A percentile compares a stretch with the other conserved stretches of the same genome.
phyloP scores from a whole-genome alignment of 2,329 filamentous ascomycete genomes.

The Neofusicoccum umdonicola region DNA sequence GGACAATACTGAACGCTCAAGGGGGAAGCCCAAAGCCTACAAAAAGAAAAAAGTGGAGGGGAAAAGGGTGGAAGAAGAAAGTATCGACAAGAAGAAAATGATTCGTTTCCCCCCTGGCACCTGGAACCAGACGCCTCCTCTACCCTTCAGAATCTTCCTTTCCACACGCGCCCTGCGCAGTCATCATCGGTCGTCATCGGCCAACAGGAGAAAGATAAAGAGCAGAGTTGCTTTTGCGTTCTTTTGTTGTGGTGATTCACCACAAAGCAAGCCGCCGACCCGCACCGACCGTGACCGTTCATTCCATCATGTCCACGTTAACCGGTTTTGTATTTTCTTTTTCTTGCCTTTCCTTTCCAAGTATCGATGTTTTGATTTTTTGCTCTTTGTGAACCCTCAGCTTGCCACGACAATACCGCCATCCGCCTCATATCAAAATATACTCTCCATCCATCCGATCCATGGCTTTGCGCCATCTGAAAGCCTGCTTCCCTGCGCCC shows the following conservation, averaged over 20 bases:
- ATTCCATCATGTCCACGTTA: conserved; percentile 12
- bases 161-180: background rate
- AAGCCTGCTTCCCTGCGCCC: conserved; percentile 38
- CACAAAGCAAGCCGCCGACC: background rate
- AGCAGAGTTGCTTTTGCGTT: background rate
- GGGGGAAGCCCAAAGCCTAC: background rate
- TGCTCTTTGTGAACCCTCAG: background rate
- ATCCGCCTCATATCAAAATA: conserved; percentile 45
- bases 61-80: background rate
- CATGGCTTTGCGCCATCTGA: conserved; percentile 53
- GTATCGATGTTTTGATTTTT: background rate
- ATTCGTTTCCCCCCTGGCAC: background rate
- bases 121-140: background rate
- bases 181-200: background rate
- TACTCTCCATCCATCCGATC: conserved; percentile 51
- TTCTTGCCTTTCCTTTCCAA: background rate
- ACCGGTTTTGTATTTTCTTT: background rate
- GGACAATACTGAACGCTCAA: background rate
- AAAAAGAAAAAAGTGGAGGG: background rate
- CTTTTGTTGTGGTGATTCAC: background rate
- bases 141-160: background rate
- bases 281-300: background rate
- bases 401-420: background rate
- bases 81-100: background rate
- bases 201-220: background rate